Evolutionary conservation across 345 rosid genomes (phyloP).

Genomic region (Turritis glabra): DNA sequence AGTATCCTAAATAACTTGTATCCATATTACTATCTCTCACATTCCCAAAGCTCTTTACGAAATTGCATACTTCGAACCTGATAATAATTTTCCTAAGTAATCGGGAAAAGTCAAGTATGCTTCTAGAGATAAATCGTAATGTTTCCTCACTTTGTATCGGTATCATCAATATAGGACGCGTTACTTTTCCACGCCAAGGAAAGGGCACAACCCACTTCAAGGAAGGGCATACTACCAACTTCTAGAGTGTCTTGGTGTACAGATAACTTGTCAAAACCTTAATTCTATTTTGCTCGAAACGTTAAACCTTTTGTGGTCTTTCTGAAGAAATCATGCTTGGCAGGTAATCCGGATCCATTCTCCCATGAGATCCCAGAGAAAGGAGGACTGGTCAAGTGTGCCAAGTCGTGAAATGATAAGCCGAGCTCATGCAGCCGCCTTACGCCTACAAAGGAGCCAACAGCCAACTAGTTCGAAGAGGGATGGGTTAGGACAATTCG

Average conservation of each 20-base stretch:
- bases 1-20: conserved; percentile 29
- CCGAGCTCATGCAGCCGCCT: conserved; percentile 77
- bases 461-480: conserved; percentile 36
- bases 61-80: not conserved
- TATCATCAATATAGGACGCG: conserved; percentile 61
- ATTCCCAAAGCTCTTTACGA: not conserved
- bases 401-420: conserved; percentile 77
- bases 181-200: conserved; percentile 85
- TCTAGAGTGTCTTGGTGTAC: conserved; percentile 96
- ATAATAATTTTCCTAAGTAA: conserved; percentile 9
- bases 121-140: not conserved
- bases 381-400: conserved; percentile 83
- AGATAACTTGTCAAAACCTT: conserved; percentile 23
- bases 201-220: conserved; percentile 99
- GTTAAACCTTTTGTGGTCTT: conserved; percentile 5
- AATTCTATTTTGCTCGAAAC: not conserved
- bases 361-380: conserved; percentile 79
- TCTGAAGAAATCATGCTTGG: conserved; percentile 16
- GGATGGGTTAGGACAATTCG: conserved; percentile 62
- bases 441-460: conserved; percentile 63
- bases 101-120: not conserved
- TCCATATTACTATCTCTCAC: conserved; percentile 5
- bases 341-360: conserved; percentile 97
- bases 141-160: conserved; percentile 14
- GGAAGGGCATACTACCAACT: conserved; percentile 98